phyloP scores from a whole-genome alignment of 495 filamentous ascomycete species.

The Glutinoglossum americanum region DNA sequence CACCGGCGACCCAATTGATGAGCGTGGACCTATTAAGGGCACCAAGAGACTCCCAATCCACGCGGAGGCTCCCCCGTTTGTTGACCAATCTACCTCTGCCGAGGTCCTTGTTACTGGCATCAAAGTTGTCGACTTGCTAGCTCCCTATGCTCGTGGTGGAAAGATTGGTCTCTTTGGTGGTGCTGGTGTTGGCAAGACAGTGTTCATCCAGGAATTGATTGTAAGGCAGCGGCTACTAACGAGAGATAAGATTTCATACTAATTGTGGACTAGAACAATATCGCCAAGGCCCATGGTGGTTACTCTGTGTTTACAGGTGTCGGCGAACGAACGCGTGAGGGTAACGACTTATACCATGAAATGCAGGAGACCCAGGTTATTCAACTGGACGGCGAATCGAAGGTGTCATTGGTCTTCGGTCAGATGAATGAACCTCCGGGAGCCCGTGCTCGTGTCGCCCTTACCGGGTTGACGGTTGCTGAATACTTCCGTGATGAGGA shows the following conservation, averaged over 20 bases:
- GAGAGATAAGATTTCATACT: background rate
- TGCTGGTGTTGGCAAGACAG: slow-evolving; percentile 99
- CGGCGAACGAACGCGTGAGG: slow-evolving; percentile 99
- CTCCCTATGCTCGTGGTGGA: slow-evolving; percentile 99
- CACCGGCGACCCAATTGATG: slow-evolving; percentile 98
- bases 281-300: slow-evolving; percentile 99
- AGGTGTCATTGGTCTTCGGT: slow-evolving; percentile 98
- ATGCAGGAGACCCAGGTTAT: slow-evolving; percentile 99
- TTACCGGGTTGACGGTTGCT: slow-evolving; percentile 79
- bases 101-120: slow-evolving; percentile 98
- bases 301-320: slow-evolving; percentile 99
- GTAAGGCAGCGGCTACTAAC: slow-evolving; percentile 22
- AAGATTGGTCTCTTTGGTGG: slow-evolving; percentile 99
- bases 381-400: slow-evolving; percentile 95
- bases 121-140: slow-evolving; percentile 97
- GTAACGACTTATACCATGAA: slow-evolving; percentile 99
- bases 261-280: slow-evolving; percentile 57
- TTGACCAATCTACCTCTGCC: slow-evolving; percentile 83
- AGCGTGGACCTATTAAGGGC: slow-evolving; percentile 93
- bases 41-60: slow-evolving; percentile 77
- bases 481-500: slow-evolving; percentile 97
- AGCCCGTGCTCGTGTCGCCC: slow-evolving; percentile 98
- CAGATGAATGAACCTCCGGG: slow-evolving; percentile 99
- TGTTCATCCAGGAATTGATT: slow-evolving; percentile 99
- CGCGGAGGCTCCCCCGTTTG: slow-evolving; percentile 74